A percentile compares a stretch with the other conserved stretches of the same genome.
phyloP scores from a whole-genome alignment of 116 monocot genomes.

The Iris pallida region DNA sequence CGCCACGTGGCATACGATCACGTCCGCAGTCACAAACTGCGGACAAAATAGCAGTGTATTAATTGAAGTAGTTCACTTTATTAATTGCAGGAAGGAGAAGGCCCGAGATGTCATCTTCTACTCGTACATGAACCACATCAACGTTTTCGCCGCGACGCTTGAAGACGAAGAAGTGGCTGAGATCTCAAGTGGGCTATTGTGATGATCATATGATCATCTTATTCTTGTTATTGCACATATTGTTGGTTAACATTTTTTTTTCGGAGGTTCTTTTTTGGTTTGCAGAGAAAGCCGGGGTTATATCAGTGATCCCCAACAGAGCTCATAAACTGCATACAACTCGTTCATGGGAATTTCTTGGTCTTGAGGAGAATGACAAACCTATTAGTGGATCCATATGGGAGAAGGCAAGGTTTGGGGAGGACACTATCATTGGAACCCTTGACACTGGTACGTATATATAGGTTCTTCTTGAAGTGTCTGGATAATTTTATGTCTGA shows the following conservation, averaged over 20 bases:
- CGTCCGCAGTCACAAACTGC: too few relatives aligned
- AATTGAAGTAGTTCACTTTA: too few relatives aligned
- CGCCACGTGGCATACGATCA: too few relatives aligned
- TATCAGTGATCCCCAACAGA: slow-evolving; percentile 29
- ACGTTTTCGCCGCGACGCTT: slow-evolving; percentile 24
- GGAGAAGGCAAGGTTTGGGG: slow-evolving; percentile 17
- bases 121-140: slow-evolving; percentile 27
- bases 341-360: slow-evolving; percentile 25
- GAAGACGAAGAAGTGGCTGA: slow-evolving; percentile 18
- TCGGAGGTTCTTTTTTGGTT: neutral
- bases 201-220: neutral
- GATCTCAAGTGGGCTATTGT: slow-evolving; percentile 15
- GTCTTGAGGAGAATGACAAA: slow-evolving; percentile 12
- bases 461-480: too few relatives aligned
- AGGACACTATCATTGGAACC: slow-evolving; percentile 31
- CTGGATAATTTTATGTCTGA: too few relatives aligned
- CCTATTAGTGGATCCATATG: slow-evolving; percentile 18
- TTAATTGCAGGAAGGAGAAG: slow-evolving; percentile 17
- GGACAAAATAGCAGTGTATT: too few relatives aligned
- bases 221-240: neutral
- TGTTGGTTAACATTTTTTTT: too few relatives aligned
- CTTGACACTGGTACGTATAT: slow-evolving; percentile 32
- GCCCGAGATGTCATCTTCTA: slow-evolving; percentile 13
- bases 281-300: slow-evolving; percentile 22
- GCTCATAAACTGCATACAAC: slow-evolving; percentile 33